phyloP scores from a whole-genome alignment of 306 rosid genomes.

The Prosopis cineraria region DNA sequence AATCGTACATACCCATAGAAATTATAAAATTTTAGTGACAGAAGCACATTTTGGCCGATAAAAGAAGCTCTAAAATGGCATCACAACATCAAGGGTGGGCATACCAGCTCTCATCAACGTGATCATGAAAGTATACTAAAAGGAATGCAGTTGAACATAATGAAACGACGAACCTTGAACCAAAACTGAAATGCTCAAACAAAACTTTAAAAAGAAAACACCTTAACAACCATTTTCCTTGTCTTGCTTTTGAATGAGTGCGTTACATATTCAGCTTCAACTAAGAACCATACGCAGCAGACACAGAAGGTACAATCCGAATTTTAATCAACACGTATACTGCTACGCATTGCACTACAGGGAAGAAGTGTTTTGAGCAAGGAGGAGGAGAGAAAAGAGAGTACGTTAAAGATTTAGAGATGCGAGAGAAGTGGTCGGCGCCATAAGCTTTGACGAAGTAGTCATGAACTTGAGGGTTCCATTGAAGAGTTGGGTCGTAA shows the following conservation, averaged over 20 bases:
- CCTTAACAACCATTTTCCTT: neutral
- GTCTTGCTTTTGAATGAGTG: neutral
- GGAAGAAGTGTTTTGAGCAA: neutral
- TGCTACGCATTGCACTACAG: neutral
- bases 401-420: conserved; percentile 82
- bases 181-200: neutral
- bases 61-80: neutral
- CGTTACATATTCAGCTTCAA: neutral
- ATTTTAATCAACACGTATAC: neutral
- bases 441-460: conserved; percentile 81
- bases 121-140: conserved; percentile 8
- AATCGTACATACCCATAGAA: neutral
- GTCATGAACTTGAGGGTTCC: conserved; percentile 67
- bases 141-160: neutral
- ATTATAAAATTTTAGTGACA: neutral
- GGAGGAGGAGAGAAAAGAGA: neutral
- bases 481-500: conserved; percentile 59
- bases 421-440: conserved; percentile 65
- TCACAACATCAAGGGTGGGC: neutral
- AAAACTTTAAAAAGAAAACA: neutral
- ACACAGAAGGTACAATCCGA: neutral
- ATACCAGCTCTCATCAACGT: neutral
- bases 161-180: neutral
- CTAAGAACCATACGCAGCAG: neutral
- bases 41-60: neutral